These are phyloP conservation scores for Citrus mangshanensis DNA, from an alignment of 345 rosid species.

Conservation along the genomic window DNA sequence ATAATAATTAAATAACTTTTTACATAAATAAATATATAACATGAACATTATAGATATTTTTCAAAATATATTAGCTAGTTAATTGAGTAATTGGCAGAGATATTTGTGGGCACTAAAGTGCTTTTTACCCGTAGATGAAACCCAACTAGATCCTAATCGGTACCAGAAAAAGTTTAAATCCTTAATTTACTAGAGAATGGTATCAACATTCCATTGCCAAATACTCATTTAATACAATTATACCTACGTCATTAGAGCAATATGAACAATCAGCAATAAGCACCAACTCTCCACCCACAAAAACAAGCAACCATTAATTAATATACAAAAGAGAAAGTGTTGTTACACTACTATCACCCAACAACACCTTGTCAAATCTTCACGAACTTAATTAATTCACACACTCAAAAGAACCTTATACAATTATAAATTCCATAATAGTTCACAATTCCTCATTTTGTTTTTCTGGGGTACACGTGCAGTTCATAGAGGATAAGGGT, in stretches of 20 bases:
- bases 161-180: too few relatives aligned
- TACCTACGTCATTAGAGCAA: not conserved
- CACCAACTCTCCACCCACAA: constrained; percentile 7
- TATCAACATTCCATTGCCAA: not conserved
- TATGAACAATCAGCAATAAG: not conserved
- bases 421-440: not conserved
- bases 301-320: not conserved
- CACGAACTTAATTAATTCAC: constrained; percentile 10
- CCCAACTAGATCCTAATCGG: too few relatives aligned
- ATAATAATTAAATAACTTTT: too few relatives aligned
- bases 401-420: constrained; percentile 10
- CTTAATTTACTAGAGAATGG: too few relatives aligned
- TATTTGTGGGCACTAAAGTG: too few relatives aligned
- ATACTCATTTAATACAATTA: not conserved
- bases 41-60: too few relatives aligned
- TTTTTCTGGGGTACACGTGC: not conserved
- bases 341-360: constrained; percentile 18
- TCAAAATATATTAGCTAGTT: too few relatives aligned
- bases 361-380: constrained; percentile 5
- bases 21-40: too few relatives aligned
- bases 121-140: too few relatives aligned
- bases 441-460: not conserved
- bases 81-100: too few relatives aligned
- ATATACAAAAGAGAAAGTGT: constrained; percentile 17
- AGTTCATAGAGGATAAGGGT: not conserved